phyloP scores from a whole-genome alignment of 176 grass and related monocot species.

The Pharus latifolius region DNA sequence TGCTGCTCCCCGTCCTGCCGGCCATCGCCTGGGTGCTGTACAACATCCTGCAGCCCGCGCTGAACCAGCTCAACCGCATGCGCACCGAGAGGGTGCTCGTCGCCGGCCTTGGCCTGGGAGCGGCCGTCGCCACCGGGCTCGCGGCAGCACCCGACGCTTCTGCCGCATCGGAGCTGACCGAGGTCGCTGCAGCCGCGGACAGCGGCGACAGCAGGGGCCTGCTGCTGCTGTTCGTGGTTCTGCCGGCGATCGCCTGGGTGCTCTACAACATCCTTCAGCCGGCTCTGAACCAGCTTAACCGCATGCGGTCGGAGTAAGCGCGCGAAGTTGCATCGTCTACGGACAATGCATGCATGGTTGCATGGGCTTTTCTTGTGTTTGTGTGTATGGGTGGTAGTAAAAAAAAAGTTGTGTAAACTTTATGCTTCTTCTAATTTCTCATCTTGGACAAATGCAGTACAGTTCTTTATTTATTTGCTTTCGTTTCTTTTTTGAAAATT shows the following conservation, averaged over 20 bases:
- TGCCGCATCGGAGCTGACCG: constrained; percentile 19
- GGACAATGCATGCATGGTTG: background rate
- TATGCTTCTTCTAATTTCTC: background rate
- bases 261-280: constrained; percentile 54
- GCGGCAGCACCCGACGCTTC: constrained; percentile 22
- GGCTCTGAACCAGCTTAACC: constrained; percentile 55
- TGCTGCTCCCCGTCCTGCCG: constrained; percentile 57
- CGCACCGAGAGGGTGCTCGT: constrained; percentile 32
- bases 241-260: constrained; percentile 43
- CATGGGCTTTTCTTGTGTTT: background rate
- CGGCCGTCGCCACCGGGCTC: constrained; percentile 20
- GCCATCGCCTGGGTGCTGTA: constrained; percentile 67
- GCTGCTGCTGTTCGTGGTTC: constrained; percentile 41
- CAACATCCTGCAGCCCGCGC: constrained; percentile 83
- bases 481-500: background rate
- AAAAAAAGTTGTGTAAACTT: background rate
- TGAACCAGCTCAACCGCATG: constrained; percentile 71
- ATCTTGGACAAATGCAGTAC: constrained; percentile 11
- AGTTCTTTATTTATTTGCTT: background rate
- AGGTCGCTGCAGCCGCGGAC: background rate
- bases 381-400: constrained; percentile 4
- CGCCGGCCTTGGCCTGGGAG: constrained; percentile 39
- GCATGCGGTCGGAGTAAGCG: constrained; percentile 39
- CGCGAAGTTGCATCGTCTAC: background rate
- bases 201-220: constrained; percentile 34